Base-by-base conservation (phyloP, 2,329 filamentous ascomycete genomes). In the Boeremia exigua region DNA sequence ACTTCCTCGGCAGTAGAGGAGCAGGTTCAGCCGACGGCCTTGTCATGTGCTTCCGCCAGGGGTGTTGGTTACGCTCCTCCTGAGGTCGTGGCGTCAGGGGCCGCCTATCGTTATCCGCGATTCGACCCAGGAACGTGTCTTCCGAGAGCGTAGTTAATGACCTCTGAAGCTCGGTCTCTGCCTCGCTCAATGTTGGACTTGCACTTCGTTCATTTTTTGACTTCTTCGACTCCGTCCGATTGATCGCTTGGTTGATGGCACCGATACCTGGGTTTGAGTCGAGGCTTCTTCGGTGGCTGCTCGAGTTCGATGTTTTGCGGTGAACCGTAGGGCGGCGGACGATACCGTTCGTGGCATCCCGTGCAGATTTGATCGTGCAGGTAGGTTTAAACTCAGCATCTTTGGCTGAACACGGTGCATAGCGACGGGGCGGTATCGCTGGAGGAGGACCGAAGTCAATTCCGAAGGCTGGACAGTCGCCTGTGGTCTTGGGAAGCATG, bases 161-260 rank as follows among this genome's bases (percentile, higher is more conserved):
- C 36, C 68, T 59, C 28, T 73, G 65, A 17, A 75, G 61, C 27
- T 78, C 78, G 11, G 72, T 62, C 59, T 78, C 78, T 9, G 78
- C 79, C 63, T 82, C 75, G 56, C 78, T 81, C 43, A 80, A 66
- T 1, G 79, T 80, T n/a, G 79, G 79, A 52, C 77, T 81, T 15
- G 63, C 37, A 17, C 33, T 60, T 38, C 45, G 38, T n/a, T 48
- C 42, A 27, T 29, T 43, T 38, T 29, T 55, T 27, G 60, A 58
- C 38, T 66, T 60, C 25, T 56, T 63, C 27, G 70, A 61, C 28
- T 55, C 49, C 6, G 59, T 62, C 12, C 63, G 65, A 36, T 47
- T 54, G 23, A 68, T 63, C 10, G 65, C 67, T 45, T 69, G 56
- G 39, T 67, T 60, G 25, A 70, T 64, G 29, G 64, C 57, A 32